A percentile compares a stretch with the other conserved stretches of the same genome.
Evolutionary conservation across 2,329 filamentous ascomycete genomes (phyloP).

Genomic region (Aspergillus glaucus): DNA sequence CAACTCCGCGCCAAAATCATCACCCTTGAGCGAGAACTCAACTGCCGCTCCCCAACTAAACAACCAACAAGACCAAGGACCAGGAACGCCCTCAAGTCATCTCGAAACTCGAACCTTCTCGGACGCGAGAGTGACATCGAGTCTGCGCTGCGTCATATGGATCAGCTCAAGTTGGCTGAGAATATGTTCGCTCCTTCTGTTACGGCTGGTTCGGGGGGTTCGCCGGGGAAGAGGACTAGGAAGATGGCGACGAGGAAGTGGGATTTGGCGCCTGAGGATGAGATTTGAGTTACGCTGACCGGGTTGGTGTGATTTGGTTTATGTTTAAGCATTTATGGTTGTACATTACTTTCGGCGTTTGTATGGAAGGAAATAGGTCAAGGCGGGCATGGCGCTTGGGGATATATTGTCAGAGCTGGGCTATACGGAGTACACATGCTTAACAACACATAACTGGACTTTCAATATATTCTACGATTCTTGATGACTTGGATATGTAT

Average conservation of each 20-base stretch:
- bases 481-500: too few species aligned
- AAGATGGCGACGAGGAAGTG: slow-evolving; percentile 44
- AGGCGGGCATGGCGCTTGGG: too few species aligned
- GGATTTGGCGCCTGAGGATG: slow-evolving; percentile 41
- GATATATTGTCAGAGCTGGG: too few species aligned
- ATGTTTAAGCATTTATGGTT: too few species aligned
- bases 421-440: too few species aligned
- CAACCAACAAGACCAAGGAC: slow-evolving; percentile 23
- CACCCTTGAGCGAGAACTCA: slow-evolving; percentile 60
- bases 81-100: slow-evolving; percentile 23
- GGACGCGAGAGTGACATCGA: slow-evolving; percentile 36
- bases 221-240: slow-evolving; percentile 34
- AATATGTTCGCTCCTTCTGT: slow-evolving; percentile 25
- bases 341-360: too few species aligned
- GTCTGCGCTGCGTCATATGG: slow-evolving; percentile 33
- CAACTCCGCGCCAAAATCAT: slow-evolving; percentile 59
- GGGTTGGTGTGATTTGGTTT: neutral
- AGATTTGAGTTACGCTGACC: slow-evolving; percentile 15
- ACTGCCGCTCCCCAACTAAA: slow-evolving; percentile 58
- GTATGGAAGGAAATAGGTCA: too few species aligned
- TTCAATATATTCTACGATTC: too few species aligned
- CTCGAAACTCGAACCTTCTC: slow-evolving; percentile 23
- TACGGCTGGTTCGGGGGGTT: slow-evolving; percentile 4
- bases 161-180: slow-evolving; percentile 33
- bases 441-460: too few species aligned